Evolutionary conservation across 2,329 filamentous ascomycete species (phyloP).

Genomic region (Aspergillus candidus): DNA sequence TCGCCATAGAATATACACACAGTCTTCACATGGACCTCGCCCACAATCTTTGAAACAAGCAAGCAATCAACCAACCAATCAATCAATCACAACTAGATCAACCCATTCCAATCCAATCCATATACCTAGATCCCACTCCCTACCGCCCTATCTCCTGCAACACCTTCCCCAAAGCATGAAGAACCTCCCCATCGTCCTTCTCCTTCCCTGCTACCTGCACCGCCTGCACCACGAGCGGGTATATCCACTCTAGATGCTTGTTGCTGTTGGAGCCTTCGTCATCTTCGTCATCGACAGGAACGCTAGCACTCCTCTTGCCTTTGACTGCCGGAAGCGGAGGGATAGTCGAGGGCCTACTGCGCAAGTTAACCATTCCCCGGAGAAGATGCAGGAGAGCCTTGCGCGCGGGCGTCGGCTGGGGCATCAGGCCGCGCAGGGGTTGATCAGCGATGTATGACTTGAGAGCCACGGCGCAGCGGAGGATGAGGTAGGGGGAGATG

Average conservation of each 20-base stretch:
- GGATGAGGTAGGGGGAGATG: slow-evolving; percentile 72
- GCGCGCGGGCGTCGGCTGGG: slow-evolving; percentile 74
- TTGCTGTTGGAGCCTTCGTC: slow-evolving; percentile 38
- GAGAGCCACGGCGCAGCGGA: slow-evolving; percentile 74
- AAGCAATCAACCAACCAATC: too few relatives aligned
- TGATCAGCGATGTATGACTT: slow-evolving; percentile 86
- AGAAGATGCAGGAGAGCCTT: slow-evolving; percentile 72
- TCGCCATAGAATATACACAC: too few relatives aligned
- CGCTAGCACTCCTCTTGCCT: slow-evolving; percentile 14
- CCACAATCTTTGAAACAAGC: too few relatives aligned
- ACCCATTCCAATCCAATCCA: too few relatives aligned
- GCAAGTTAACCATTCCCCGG: slow-evolving; percentile 57
- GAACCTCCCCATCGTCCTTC: slow-evolving; percentile 31
- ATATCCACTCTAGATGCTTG: slow-evolving; percentile 74
- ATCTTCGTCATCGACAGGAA: slow-evolving; percentile 42
- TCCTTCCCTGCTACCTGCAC: slow-evolving; percentile 38
- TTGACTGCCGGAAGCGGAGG: slow-evolving; percentile 38
- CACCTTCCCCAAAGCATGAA: slow-evolving; percentile 52
- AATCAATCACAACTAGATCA: too few relatives aligned
- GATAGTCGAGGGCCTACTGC: slow-evolving; percentile 65
- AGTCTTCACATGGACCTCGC: too few relatives aligned
- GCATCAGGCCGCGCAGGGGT: slow-evolving; percentile 80
- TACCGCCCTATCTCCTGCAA: slow-evolving; percentile 54
- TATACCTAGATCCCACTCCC: background rate
- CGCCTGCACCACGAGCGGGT: slow-evolving; percentile 56